phyloP scores from a whole-genome alignment of 108 stramenopile genomes.

The Cyclotella atomus region DNA sequence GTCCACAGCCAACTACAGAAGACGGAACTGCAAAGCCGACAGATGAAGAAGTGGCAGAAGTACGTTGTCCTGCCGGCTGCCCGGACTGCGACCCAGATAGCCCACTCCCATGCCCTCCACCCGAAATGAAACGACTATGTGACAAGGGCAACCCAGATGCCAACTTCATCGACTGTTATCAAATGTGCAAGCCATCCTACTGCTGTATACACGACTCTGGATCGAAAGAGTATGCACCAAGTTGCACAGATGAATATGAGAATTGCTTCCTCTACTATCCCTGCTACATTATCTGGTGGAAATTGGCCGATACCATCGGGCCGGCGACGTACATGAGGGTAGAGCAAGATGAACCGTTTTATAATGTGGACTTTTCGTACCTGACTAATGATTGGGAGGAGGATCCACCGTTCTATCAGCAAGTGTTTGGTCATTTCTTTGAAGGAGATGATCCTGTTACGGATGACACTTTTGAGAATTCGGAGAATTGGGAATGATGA shows the following conservation, averaged over 20 bases:
- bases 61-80: slow-evolving; percentile 40
- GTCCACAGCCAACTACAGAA: background rate
- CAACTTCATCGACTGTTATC: slow-evolving; percentile 57
- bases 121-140: slow-evolving; percentile 43
- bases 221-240: slow-evolving; percentile 36
- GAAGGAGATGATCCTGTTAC: slow-evolving; percentile 48
- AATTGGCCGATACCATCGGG: slow-evolving; percentile 59
- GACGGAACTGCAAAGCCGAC: slow-evolving; percentile 7
- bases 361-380: slow-evolving; percentile 35
- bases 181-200: slow-evolving; percentile 63
- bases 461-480: slow-evolving; percentile 51
- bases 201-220: slow-evolving; percentile 60
- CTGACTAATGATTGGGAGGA: slow-evolving; percentile 34
- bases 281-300: slow-evolving; percentile 72
- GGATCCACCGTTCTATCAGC: slow-evolving; percentile 38
- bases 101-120: slow-evolving; percentile 43
- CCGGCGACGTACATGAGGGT: slow-evolving; percentile 56
- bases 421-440: slow-evolving; percentile 63
- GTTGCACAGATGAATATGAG: slow-evolving; percentile 41
- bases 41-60: background rate
- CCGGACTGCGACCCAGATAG: slow-evolving; percentile 44
- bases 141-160: slow-evolving; percentile 48
- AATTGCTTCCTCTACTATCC: slow-evolving; percentile 58
- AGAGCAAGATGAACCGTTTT: slow-evolving; percentile 55
- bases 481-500: slow-evolving; percentile 44